A percentile compares a stretch with the other conserved stretches of the same genome.
These are phyloP conservation scores for Aureobasidium zeae DNA, from an alignment of 2,329 filamentous ascomycete species.

Conservation along the genomic window DNA sequence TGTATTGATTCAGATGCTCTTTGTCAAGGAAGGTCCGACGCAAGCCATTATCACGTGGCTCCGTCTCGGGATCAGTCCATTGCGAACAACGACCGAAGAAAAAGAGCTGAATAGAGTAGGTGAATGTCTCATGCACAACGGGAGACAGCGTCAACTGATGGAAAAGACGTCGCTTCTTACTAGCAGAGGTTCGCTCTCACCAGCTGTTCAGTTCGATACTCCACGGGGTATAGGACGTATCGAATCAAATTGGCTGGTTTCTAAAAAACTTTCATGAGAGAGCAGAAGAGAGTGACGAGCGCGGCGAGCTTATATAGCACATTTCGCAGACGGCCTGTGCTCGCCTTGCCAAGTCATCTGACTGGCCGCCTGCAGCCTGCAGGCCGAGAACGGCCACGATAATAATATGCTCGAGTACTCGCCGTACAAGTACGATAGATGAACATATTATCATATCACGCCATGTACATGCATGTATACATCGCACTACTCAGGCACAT, in stretches of 20 bases:
- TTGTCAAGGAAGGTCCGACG: background rate
- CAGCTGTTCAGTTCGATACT: constrained; percentile 4
- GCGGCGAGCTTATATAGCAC: constrained; percentile 6
- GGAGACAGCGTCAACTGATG: constrained; percentile 4
- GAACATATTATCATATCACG: too few relatives aligned
- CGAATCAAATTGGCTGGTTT: constrained; percentile 1
- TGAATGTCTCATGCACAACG: background rate
- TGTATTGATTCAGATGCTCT: constrained; percentile 1
- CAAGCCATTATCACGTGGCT: constrained; percentile 13
- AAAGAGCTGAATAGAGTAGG: background rate
- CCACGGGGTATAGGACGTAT: constrained; percentile 8
- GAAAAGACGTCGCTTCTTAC: constrained; percentile 5
- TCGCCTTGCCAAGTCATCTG: too few relatives aligned
- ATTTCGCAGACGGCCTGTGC: too few relatives aligned
- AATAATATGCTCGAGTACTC: too few relatives aligned
- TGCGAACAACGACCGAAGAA: background rate
- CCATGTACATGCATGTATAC: too few relatives aligned
- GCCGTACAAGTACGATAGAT: too few relatives aligned
- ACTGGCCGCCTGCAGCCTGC: too few relatives aligned
- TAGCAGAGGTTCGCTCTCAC: constrained; percentile 4
- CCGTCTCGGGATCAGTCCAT: constrained; percentile 7
- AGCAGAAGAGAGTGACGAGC: background rate
- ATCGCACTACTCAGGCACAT: too few relatives aligned
- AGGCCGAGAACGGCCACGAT: too few relatives aligned
- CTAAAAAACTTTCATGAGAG: constrained; percentile 5